Base-by-base conservation (phyloP, 768 basidiomycete species). In the Trametes cinnabarina region DNA sequence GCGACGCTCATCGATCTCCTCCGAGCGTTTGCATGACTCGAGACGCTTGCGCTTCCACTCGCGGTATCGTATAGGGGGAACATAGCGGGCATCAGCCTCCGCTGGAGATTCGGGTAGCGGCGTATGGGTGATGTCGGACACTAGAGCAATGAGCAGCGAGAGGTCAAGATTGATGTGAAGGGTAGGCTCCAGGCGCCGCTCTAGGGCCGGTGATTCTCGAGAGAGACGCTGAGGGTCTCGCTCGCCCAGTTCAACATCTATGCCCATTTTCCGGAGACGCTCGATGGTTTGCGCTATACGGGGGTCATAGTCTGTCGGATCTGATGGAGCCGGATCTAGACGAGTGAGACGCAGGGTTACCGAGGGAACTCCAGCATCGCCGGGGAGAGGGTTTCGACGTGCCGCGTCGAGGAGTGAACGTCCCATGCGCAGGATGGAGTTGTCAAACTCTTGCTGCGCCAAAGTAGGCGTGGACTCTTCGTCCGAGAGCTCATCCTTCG, bases 131-230 rank as follows among this genome's bases (percentile, higher is more conserved):
- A 65, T 65, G 59, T 65, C 64, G 25, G 64, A 65, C 1, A 65
- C 58, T 19, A 65, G 79, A 0, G 94, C 92, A 52, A 96, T 88
- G 44, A 96, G 80, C 1, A 89, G 79, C 0, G 91, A 94, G 11
- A 96, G 77, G 67, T 96, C 94, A 32, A 94, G 79, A 62, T 93
- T 90, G 71, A 96, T 77, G 47, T 78, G 73, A 6, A 65, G 64
- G 0, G 88, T 89, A 1, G 87, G 88, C 55, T 35, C 80, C 68
- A 44, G 67, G 60, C 15, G 59, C 25, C 49, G 66, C 23, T 59
- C 51, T 30, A 37, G 57, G 9, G 28, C 52, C 35, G 35, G 50
- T 23, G 20, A 60, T 1, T 30, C 19, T 12, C 44, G 30, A 20
- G 37, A 22, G 2, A 51, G 26, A 5, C 28, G 48, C 2, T 19